phyloP scores from a whole-genome alignment of 2,329 filamentous ascomycete genomes.

The Penicillium sp. region DNA sequence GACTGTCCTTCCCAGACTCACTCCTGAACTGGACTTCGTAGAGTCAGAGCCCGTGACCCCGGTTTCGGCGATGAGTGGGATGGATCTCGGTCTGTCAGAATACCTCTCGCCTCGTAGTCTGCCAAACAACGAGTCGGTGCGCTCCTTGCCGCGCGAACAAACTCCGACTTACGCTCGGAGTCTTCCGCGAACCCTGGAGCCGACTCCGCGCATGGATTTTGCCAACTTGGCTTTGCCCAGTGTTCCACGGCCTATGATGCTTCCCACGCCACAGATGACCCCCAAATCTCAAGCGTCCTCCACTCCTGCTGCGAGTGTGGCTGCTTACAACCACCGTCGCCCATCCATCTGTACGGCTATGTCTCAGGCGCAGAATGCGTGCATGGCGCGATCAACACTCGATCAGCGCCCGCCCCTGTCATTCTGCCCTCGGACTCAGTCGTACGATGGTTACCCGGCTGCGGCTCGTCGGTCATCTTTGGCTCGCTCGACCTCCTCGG shows the following conservation, averaged over 20 bases:
- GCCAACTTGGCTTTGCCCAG: constrained; percentile 52
- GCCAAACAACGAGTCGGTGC: constrained; percentile 24
- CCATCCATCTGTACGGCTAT: constrained; percentile 61
- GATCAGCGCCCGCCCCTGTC: constrained; percentile 50
- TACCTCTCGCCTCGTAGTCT: constrained; percentile 33
- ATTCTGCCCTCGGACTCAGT: constrained; percentile 38
- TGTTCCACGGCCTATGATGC: constrained; percentile 54
- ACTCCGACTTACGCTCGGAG: constrained; percentile 32
- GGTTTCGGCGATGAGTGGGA: constrained; percentile 25
- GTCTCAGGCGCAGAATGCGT: constrained; percentile 56
- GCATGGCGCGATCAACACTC: constrained; percentile 56
- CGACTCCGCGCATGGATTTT: constrained; percentile 45
- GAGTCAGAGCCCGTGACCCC: constrained; percentile 39
- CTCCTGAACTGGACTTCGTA: constrained; percentile 56
- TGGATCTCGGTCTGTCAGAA: constrained; percentile 29
- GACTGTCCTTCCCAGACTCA: constrained; percentile 55
- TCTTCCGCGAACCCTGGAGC: constrained; percentile 52
- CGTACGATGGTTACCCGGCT: constrained; percentile 51
- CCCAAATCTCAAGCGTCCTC: constrained; percentile 54
- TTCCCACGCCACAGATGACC: constrained; percentile 64
- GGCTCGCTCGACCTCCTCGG: constrained; percentile 53
- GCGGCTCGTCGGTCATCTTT: constrained; percentile 51
- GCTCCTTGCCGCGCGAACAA: constrained; percentile 24
- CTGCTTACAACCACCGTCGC: constrained; percentile 48
- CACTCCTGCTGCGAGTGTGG: constrained; percentile 63